These are phyloP conservation scores for Evernia prunastri DNA, from an alignment of 495 filamentous ascomycete species.

Conservation along the genomic window DNA sequence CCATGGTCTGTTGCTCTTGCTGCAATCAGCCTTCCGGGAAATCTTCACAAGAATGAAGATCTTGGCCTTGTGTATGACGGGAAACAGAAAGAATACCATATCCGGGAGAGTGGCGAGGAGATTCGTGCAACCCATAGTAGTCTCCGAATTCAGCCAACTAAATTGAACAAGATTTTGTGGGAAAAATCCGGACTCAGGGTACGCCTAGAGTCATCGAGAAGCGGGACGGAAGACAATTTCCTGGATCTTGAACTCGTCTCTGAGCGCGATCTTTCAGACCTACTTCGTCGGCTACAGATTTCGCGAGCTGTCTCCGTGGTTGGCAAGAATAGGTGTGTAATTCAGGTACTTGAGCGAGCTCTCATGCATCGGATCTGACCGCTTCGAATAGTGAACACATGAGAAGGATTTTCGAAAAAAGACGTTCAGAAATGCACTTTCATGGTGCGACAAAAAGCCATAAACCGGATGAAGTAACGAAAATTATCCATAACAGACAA, in stretches of 20 bases:
- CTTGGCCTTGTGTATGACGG: slow-evolving; percentile 18
- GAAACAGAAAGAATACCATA: neutral
- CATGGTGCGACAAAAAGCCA: neutral
- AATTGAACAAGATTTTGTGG: slow-evolving; percentile 25
- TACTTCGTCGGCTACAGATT: slow-evolving; percentile 18
- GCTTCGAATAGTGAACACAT: slow-evolving; percentile 31
- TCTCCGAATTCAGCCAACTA: slow-evolving; percentile 20
- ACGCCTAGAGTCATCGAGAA: slow-evolving; percentile 32
- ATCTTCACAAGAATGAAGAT: neutral
- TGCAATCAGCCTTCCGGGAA: slow-evolving; percentile 4
- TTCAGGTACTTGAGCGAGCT: neutral
- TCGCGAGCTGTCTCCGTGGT: neutral
- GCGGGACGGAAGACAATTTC: slow-evolving; percentile 19
- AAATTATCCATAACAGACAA: neutral
- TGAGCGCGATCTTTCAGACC: slow-evolving; percentile 21
- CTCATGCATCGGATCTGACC: neutral
- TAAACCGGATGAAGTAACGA: neutral
- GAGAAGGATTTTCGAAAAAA: slow-evolving; percentile 34
- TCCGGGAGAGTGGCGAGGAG: slow-evolving; percentile 3
- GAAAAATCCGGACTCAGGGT: slow-evolving; percentile 32
- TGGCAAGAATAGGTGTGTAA: neutral
- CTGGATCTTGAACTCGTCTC: slow-evolving; percentile 38
- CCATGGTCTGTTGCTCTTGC: slow-evolving; percentile 16
- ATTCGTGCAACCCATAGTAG: neutral
- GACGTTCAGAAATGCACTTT: slow-evolving; percentile 7